Evolutionary conservation across 495 filamentous ascomycete species (phyloP).

Genomic region (Talaromyces ruber): DNA sequence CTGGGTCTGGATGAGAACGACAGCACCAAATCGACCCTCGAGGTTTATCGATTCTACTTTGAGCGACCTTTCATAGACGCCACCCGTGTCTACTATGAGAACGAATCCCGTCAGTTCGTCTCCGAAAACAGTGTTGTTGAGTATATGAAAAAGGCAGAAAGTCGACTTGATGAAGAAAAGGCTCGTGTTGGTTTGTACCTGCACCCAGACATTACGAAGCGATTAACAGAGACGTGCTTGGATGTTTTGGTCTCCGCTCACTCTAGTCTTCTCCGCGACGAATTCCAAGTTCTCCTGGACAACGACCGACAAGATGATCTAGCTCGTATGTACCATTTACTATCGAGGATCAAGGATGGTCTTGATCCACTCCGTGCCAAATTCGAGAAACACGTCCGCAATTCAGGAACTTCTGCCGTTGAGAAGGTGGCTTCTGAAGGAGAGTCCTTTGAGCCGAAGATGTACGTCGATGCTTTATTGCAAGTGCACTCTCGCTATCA

Average conservation of each 20-base stretch:
- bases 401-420: constrained; percentile 77
- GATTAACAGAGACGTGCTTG: constrained; percentile 81
- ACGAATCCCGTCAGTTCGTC: constrained; percentile 88
- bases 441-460: constrained; percentile 88
- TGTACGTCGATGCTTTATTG: constrained; percentile 90
- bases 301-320: constrained; percentile 93
- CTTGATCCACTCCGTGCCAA: constrained; percentile 79
- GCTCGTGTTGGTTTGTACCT: constrained; percentile 88
- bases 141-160: constrained; percentile 99
- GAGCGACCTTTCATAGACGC: constrained; percentile 85
- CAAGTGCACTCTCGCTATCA: constrained; percentile 93
- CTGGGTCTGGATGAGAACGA: constrained; percentile 91
- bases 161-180: constrained; percentile 87
- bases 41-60: constrained; percentile 88
- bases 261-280: constrained; percentile 73
- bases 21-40: constrained; percentile 84
- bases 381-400: constrained; percentile 90
- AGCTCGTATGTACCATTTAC: constrained; percentile 88
- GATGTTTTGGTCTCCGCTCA: constrained; percentile 84
- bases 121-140: constrained; percentile 97
- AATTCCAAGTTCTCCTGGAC: constrained; percentile 93
- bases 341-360: constrained; percentile 85
- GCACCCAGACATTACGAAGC: constrained; percentile 75
- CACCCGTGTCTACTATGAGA: constrained; percentile 77
- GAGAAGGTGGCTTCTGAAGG: constrained; percentile 86